These are phyloP conservation scores for Thinopyrum obtusiflorum DNA, from an alignment of 202 grass and related monocot species.

Conservation along the genomic window DNA sequence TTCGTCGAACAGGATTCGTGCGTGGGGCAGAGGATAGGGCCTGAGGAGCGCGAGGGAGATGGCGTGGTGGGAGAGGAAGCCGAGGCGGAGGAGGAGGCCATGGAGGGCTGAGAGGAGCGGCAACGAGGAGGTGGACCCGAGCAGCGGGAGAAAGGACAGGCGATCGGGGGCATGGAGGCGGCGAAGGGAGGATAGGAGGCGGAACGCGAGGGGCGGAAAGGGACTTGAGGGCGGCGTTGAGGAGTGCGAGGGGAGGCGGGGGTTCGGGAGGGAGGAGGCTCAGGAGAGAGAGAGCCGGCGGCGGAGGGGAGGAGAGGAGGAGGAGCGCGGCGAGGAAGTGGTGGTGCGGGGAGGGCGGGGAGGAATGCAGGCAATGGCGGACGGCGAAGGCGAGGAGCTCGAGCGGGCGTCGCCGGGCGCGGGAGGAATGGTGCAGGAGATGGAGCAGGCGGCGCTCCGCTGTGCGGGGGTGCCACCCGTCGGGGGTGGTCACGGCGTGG, in stretches of 20 bases:
- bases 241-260: conserved; percentile 35
- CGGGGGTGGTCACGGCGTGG: neutral
- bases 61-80: conserved; percentile 43
- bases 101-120: conserved; percentile 39
- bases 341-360: conserved; percentile 34
- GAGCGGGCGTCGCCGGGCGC: conserved; percentile 25
- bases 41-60: conserved; percentile 48
- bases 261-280: conserved; percentile 31
- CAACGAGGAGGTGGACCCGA: conserved; percentile 22
- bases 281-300: conserved; percentile 19
- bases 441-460: conserved; percentile 50
- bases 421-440: conserved; percentile 45
- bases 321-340: conserved; percentile 30
- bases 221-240: conserved; percentile 40
- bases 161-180: conserved; percentile 28
- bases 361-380: conserved; percentile 32
- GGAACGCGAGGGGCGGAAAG: conserved; percentile 34
- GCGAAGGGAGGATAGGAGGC: conserved; percentile 31
- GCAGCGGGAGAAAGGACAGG: conserved; percentile 36
- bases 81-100: conserved; percentile 39
- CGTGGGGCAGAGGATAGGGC: conserved; percentile 26
- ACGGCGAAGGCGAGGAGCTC: conserved; percentile 52
- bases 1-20: conserved; percentile 35
- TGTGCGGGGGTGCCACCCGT: conserved; percentile 42
- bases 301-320: conserved; percentile 32